Evolutionary conservation across 345 rosid genomes (phyloP), one percentile per base, ranked within the genome.

Genomic region (Eucalyptus camaldulensis): DNA sequence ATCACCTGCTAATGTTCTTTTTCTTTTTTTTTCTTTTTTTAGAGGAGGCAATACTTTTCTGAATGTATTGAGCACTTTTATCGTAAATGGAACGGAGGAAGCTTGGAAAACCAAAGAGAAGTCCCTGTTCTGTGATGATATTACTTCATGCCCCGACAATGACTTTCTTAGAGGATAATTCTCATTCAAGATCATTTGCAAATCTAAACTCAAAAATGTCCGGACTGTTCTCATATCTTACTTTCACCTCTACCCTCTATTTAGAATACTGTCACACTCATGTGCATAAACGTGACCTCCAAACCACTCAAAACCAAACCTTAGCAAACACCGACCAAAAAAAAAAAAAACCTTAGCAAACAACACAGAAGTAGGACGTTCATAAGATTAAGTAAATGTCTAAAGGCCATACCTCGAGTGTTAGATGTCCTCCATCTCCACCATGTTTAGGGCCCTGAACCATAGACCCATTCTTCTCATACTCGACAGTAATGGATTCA

Each of bases 11-110:
- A 4, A 37, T 37, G 4, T 37, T 37, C 40, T 37, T 4, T 37
- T 9, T 25, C 2, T 3, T 10, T 58, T 24, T 58, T 24, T 5
- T 3, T 16, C 6, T 1, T 2, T 10, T 58, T 24, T 10, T n/a
- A n/a, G n/a, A 1, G n/a, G n/a, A 60, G n/a, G 67, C 67, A 5
- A 4, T 60, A 60, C 67, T 60, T 60, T 24, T 10, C 6, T 60
- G 7, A 25, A 58, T 58, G 15, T 58, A 58, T 10, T 5, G 65
- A 25, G 65, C 6, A 4, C 4, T 25, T 25, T 58, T 4, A 12
- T 10, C n/a, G 14, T 24, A 58, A 58, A 25, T 58, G 65, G n/a
- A 58, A 58, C n/a, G 4, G 65, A 25, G 15, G 65, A 58, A 58
- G n/a, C 14, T 25, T 10, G 65, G 65, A 49, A 58, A 58, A 58